Evolutionary conservation across 1,139 yeast genomes (phyloP).

Genomic region (Yarrowia galli): DNA sequence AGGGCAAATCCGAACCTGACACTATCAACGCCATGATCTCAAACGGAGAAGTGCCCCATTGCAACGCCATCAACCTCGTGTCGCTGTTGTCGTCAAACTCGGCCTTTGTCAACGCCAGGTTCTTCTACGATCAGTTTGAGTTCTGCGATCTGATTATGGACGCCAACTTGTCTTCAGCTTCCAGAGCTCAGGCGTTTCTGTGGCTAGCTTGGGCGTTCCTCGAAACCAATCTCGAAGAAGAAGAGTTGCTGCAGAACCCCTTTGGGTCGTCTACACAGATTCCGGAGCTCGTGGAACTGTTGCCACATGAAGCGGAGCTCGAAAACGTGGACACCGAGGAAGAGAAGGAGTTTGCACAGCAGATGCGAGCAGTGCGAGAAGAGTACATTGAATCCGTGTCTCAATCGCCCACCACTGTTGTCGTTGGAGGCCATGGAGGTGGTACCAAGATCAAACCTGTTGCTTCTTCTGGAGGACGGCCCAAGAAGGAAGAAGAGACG

Average conservation of each 20-base stretch:
- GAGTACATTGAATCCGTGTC: conserved; percentile 56
- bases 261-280: conserved; percentile 60
- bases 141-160: conserved; percentile 74
- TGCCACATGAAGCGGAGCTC: conserved; percentile 52
- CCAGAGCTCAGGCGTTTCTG: conserved; percentile 74
- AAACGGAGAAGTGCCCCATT: conserved; percentile 55
- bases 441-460: conserved; percentile 31
- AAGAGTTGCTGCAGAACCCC: conserved; percentile 65
- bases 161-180: conserved; percentile 59
- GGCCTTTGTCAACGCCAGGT: conserved; percentile 56
- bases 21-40: conserved; percentile 58
- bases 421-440: conserved; percentile 31
- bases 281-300: conserved; percentile 57
- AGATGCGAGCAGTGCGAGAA: conserved; percentile 69
- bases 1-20: conserved; percentile 61
- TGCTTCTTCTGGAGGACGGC: neutral
- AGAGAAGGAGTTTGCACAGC: conserved; percentile 74
- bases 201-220: conserved; percentile 85
- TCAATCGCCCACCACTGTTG: conserved; percentile 13
- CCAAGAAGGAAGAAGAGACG: conserved; percentile 32
- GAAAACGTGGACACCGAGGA: conserved; percentile 75
- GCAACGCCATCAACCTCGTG: conserved; percentile 73
- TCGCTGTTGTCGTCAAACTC: conserved; percentile 76
- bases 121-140: conserved; percentile 52
- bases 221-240: conserved; percentile 69